Evolutionary conservation across 495 filamentous ascomycete species (phyloP).

Genomic region (Lophiotrema nucula): DNA sequence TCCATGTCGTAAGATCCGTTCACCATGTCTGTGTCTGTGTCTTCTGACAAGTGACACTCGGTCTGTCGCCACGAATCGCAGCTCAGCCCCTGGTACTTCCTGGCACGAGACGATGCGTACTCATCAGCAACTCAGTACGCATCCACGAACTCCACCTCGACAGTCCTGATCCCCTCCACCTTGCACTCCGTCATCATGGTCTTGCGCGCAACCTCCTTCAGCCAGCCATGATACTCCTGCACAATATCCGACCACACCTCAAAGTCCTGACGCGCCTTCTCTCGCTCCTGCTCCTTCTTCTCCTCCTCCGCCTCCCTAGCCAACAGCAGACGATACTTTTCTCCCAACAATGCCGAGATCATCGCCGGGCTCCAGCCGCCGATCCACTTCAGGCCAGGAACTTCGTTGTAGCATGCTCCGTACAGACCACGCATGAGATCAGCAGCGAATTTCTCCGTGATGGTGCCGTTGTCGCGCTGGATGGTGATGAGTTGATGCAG

Average conservation of each 20-base stretch:
- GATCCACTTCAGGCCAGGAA: conserved; percentile 6
- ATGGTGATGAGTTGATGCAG: not conserved
- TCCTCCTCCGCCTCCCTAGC: not conserved
- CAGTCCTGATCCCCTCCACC: too few relatives aligned
- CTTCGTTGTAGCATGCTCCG: conserved; percentile 1
- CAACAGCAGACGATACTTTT: conserved; percentile 9
- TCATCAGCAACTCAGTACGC: too few relatives aligned
- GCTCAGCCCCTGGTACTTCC: too few relatives aligned
- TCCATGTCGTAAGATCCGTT: too few relatives aligned
- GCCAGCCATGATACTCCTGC: not conserved
- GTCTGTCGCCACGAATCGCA: too few relatives aligned
- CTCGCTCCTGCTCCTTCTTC: not conserved
- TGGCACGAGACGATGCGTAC: too few relatives aligned
- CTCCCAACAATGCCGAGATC: conserved; percentile 9
- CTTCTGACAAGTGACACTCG: too few relatives aligned
- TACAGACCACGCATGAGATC: not conserved
- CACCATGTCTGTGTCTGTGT: too few relatives aligned
- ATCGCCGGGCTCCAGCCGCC: conserved; percentile 12
- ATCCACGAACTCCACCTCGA: too few relatives aligned
- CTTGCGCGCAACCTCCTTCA: not conserved
- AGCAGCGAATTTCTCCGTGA: not conserved
- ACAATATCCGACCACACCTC: not conserved
- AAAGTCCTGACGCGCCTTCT: not conserved
- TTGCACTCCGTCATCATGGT: too few relatives aligned
- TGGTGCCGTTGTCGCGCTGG: not conserved